These are phyloP conservation scores for Hymenoscyphus repandus DNA, from an alignment of 2,329 filamentous ascomycete genomes.

Conservation along the genomic window DNA sequence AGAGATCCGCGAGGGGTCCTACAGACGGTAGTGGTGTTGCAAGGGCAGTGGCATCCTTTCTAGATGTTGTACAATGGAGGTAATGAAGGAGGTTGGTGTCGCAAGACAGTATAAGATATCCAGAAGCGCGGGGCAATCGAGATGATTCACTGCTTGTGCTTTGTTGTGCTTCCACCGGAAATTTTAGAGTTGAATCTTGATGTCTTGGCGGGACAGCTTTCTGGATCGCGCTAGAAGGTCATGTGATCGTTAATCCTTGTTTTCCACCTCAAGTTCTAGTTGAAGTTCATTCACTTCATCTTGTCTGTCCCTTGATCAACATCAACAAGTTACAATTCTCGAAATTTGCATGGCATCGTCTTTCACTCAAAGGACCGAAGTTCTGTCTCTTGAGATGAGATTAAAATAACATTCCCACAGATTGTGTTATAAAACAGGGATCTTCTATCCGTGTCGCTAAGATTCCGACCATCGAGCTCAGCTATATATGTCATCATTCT, in stretches of 20 bases:
- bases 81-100: not conserved
- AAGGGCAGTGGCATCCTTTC: slow-evolving; percentile 4
- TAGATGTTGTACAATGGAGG: not conserved
- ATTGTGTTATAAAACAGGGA: too few relatives aligned
- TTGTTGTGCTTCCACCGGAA: not conserved
- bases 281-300: too few relatives aligned
- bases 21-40: slow-evolving; percentile 1
- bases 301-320: too few relatives aligned
- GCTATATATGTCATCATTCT: not conserved
- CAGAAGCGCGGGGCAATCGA: not conserved
- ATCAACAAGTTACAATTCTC: too few relatives aligned
- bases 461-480: too few relatives aligned
- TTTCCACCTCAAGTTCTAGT: too few relatives aligned
- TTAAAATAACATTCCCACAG: too few relatives aligned
- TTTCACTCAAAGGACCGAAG: too few relatives aligned
- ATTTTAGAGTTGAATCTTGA: not conserved
- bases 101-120: not conserved
- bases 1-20: not conserved
- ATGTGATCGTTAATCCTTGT: not conserved
- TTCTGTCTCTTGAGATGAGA: too few relatives aligned
- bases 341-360: too few relatives aligned
- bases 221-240: not conserved
- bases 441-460: too few relatives aligned
- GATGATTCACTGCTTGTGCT: not conserved
- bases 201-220: not conserved